These are phyloP conservation scores for Salvia miltiorrhiza DNA, from an alignment of 257 asterid genomes.

Conservation along the genomic window DNA sequence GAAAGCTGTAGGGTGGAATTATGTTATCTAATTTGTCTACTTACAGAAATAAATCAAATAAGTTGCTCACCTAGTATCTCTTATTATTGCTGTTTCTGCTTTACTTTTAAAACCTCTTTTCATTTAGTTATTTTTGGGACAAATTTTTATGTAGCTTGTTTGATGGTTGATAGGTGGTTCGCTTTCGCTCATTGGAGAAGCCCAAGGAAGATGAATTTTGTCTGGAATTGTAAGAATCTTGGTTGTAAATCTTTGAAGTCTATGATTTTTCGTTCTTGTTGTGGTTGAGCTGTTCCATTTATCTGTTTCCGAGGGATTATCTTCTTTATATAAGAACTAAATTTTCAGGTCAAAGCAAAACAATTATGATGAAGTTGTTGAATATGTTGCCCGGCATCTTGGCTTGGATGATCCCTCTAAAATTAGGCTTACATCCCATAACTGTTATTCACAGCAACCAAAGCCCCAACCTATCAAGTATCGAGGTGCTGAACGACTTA, in stretches of 20 bases:
- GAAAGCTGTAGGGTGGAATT: conserved; percentile 5
- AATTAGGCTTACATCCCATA: conserved; percentile 84
- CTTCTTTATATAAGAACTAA: conserved; percentile 2
- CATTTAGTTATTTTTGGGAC: not conserved
- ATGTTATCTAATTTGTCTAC: conserved; percentile 1
- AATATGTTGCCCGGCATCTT: conserved; percentile 67
- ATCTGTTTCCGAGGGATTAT: conserved; percentile 1
- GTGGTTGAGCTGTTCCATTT: conserved; percentile 7
- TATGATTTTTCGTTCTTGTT: conserved; percentile 9
- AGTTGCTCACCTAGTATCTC: not conserved
- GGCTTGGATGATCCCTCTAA: conserved; percentile 75
- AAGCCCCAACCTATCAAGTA: conserved; percentile 77
- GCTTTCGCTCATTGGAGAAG: conserved; percentile 71
- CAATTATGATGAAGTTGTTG: conserved; percentile 82
- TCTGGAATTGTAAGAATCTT: conserved; percentile 66
- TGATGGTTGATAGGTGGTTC: conserved; percentile 58
- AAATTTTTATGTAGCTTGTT: conserved; percentile 18
- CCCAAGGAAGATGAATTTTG: conserved; percentile 87
- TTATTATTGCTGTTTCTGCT: not conserved
- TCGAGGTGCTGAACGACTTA: conserved; percentile 63
- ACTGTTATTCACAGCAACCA: conserved; percentile 91
- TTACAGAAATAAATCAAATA: not conserved
- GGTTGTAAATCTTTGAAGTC: not conserved
- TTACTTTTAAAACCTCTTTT: not conserved
- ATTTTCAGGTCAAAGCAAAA: conserved; percentile 68